Base-by-base conservation (phyloP, 495 filamentous ascomycete species). In the Clohesyomyces aquaticus region DNA sequence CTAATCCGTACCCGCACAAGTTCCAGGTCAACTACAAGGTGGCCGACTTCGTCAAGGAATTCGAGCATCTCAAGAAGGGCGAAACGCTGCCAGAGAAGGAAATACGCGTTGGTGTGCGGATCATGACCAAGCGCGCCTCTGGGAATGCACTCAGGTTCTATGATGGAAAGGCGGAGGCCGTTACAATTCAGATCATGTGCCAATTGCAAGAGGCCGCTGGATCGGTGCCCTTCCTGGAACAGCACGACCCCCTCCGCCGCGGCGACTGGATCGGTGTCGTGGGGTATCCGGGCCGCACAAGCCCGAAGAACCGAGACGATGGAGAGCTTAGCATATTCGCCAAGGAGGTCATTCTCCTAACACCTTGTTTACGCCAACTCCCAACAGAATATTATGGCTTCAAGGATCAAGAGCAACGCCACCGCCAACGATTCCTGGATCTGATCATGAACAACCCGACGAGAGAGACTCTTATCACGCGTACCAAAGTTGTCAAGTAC, bases 291-390 rank as follows among this genome's bases (percentile, higher is more conserved):
- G 94, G 93, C 18, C 83, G 93, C 60, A 96, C 91, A 38, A 87
- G 86, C 65, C 95, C 95, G 51, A 93, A 95, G 87, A 92, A 85
- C 77, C 82, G 87, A 69, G 81, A 77, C 63, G 87, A 89, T 27
- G 94, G 94, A 62, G 92, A 98, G 76, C 83, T 98, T 27, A 96
- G 91, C 43, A 89, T 99, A 76, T 97, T 98, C 72, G 94, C 95
- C 8, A 87, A 80, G 35, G 87, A 96, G 76, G 81, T 98, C 59
- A 77, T 88, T 16, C 85, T 98, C 10, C 81, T 99, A 50, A 87
- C 91, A 14, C 94, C 94, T 10, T 98, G 93, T 78, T 77, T 99
- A 71, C 93, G 96, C 75, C 91, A 93, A 80, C 84, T 99, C 56
- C 94, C 94, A 27, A 87, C 88, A 56, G 91, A 95, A 69, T 87